phyloP scores from a whole-genome alignment of 2,329 filamentous ascomycete species.

The Paramyrothecium roridum region DNA sequence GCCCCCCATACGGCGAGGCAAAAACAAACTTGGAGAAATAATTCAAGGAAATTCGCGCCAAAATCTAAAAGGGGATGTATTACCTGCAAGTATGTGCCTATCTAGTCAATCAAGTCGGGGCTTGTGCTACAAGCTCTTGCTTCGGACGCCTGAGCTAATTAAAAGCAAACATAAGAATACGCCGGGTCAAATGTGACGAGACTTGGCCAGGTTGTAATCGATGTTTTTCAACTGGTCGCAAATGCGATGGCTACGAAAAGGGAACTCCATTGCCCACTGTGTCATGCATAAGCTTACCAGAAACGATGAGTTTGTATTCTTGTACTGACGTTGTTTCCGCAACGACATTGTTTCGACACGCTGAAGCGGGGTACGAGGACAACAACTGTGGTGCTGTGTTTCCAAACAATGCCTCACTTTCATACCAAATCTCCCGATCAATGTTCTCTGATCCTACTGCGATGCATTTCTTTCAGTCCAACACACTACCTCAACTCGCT shows the following conservation, averaged over 20 bases:
- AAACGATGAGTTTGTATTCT: too few species aligned
- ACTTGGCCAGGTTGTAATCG: constrained; percentile 28
- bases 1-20: too few species aligned
- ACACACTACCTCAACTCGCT: constrained; percentile 22
- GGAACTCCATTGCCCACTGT: constrained; percentile 1
- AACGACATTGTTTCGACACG: too few species aligned
- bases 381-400: too few species aligned
- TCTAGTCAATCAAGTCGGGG: too few species aligned
- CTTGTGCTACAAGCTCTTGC: too few species aligned
- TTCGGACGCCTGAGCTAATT: neutral
- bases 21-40: constrained; percentile 32
- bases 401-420: neutral
- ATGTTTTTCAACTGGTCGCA: constrained; percentile 33
- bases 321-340: too few species aligned
- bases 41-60: constrained; percentile 31
- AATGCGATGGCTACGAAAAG: constrained; percentile 30
- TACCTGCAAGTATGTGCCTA: constrained; percentile 30
- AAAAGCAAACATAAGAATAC: constrained; percentile 20
- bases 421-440: constrained; percentile 13
- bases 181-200: constrained; percentile 33
- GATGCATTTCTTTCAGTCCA: constrained; percentile 24
- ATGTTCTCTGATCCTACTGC: constrained; percentile 17
- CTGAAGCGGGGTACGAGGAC: too few species aligned
- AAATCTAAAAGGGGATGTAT: constrained; percentile 35
- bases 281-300: too few species aligned